phyloP scores from a whole-genome alignment of 129 eudicot species.

The Chrysanthemum seticuspe region DNA sequence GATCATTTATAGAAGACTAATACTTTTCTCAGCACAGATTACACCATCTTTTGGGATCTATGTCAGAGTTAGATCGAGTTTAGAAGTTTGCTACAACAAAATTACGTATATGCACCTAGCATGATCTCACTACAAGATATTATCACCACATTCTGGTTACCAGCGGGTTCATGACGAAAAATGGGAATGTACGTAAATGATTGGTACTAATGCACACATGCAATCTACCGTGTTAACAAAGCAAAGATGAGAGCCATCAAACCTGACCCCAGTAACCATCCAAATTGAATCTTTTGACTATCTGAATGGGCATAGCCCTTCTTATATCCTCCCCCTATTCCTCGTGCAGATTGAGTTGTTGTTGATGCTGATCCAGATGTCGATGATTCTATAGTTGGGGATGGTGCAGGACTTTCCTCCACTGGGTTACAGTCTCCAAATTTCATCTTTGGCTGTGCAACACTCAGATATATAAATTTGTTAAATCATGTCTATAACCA shows the following conservation, averaged over 20 bases:
- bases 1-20: not conserved
- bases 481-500: not conserved
- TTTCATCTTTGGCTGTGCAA: slow-evolving; percentile 59
- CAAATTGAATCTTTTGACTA: slow-evolving; percentile 26
- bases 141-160: slow-evolving; percentile 9
- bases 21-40: slow-evolving; percentile 4
- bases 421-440: slow-evolving; percentile 58
- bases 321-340: slow-evolving; percentile 28
- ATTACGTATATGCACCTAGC: not conserved
- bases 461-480: not conserved
- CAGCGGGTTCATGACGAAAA: not conserved
- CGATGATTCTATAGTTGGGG: slow-evolving; percentile 20
- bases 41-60: not conserved
- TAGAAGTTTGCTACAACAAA: slow-evolving; percentile 7
- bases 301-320: slow-evolving; percentile 26
- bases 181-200: not conserved
- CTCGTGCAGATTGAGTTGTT: slow-evolving; percentile 10
- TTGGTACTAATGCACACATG: not conserved
- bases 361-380: slow-evolving; percentile 24
- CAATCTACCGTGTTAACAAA: slow-evolving; percentile 15
- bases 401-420: slow-evolving; percentile 42
- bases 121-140: slow-evolving; percentile 4
- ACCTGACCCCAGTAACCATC: slow-evolving; percentile 33
- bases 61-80: not conserved
- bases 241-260: slow-evolving; percentile 19